Conservation (phyloP, 352 stramenopile species). For the Phytophthora chlamydospora region DNA sequence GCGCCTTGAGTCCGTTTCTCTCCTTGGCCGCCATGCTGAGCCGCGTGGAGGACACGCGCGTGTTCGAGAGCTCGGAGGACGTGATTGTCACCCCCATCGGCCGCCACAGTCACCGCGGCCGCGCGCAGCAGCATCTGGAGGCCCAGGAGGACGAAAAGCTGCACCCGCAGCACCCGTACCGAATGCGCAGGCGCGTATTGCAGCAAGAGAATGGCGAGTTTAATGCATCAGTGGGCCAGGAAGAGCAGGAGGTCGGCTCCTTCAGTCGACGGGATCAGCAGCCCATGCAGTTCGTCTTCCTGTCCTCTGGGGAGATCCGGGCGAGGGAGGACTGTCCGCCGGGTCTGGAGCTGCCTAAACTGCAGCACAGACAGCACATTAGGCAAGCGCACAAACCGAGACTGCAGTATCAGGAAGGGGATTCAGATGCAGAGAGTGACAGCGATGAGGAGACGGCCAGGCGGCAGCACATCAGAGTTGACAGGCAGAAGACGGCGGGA, state of each 20-base stretch:
- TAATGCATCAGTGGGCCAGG: neutral
- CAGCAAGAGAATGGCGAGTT: slow-evolving; percentile 21
- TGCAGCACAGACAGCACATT: slow-evolving; percentile 7
- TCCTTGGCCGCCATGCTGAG: slow-evolving; percentile 49
- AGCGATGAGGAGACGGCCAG: neutral
- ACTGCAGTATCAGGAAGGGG: slow-evolving; percentile 13
- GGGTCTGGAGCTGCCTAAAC: slow-evolving; percentile 45
- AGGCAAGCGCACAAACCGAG: slow-evolving; percentile 1
- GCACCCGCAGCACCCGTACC: slow-evolving; percentile 50
- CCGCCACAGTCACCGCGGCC: slow-evolving; percentile 3
- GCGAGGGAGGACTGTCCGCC: slow-evolving; percentile 59
- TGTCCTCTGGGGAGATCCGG: slow-evolving; percentile 69
- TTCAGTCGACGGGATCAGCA: slow-evolving; percentile 8
- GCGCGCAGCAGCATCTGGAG: slow-evolving; percentile 13
- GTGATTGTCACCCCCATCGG: slow-evolving; percentile 43
- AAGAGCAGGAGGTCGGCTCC: neutral
- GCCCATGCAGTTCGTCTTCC: slow-evolving; percentile 68
- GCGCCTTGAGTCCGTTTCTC: neutral
- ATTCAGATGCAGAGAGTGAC: slow-evolving; percentile 13
- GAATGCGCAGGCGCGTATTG: slow-evolving; percentile 38
- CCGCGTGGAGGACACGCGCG: slow-evolving; percentile 60
- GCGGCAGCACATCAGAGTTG: neutral
- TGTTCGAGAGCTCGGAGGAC: slow-evolving; percentile 71
- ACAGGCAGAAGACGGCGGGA: no score
- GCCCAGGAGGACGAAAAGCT: slow-evolving; percentile 35